Percentiles rank a stretch among this genome's conserved stretches.
Evolutionary conservation across 768 basidiomycete genomes (phyloP).

Genomic region (Rhodotorula kratochvilovae): DNA sequence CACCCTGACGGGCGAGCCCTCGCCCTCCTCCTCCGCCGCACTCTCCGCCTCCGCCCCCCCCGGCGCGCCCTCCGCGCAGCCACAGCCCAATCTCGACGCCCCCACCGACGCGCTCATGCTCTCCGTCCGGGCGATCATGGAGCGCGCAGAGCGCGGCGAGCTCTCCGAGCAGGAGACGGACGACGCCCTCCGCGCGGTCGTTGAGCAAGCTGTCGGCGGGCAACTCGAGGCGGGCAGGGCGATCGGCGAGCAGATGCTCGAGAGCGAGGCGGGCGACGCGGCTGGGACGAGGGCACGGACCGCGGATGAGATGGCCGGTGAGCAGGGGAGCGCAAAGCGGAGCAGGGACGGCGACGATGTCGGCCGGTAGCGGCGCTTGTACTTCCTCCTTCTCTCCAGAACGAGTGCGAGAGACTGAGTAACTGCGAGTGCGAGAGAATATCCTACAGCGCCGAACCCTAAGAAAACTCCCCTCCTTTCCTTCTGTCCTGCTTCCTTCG

Average conservation of each 20-base stretch:
- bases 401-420: too few relatives aligned
- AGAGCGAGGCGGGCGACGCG: slow-evolving; percentile 13
- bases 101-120: slow-evolving; percentile 45
- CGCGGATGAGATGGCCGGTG: not conserved
- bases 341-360: slow-evolving; percentile 26
- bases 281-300: slow-evolving; percentile 1
- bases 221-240: slow-evolving; percentile 40
- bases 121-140: slow-evolving; percentile 47
- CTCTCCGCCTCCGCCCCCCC: not conserved
- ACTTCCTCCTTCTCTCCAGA: too few relatives aligned
- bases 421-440: not conserved
- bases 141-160: slow-evolving; percentile 43
- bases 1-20: slow-evolving; percentile 37
- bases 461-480: too few relatives aligned
- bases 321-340: slow-evolving; percentile 13
- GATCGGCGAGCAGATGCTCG: slow-evolving; percentile 32
- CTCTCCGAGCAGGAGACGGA: slow-evolving; percentile 41
- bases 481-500: too few relatives aligned
- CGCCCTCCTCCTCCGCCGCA: not conserved
- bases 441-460: not conserved
- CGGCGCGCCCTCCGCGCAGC: not conserved
- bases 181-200: slow-evolving; percentile 46
- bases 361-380: slow-evolving; percentile 11
- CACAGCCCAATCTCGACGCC: slow-evolving; percentile 20
- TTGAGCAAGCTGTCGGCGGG: slow-evolving; percentile 44